Base-by-base conservation (phyloP, 2,329 filamentous ascomycete genomes). In the Penicillium sp. region DNA sequence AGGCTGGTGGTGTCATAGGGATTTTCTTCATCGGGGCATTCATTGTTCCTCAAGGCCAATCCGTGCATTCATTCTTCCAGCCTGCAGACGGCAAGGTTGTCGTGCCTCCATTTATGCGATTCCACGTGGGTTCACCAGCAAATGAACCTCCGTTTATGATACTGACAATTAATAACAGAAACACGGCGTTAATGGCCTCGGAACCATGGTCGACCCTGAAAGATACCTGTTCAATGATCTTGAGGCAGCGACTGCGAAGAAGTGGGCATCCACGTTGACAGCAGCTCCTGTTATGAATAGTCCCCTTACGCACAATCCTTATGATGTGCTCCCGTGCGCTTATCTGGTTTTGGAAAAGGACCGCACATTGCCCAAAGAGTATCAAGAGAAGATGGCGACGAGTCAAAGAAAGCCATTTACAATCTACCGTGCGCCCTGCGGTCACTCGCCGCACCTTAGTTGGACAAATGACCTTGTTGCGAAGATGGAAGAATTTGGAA, bases 391-490 rank as follows among this genome's bases (percentile, higher is more conserved):
- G 0, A 74, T 74, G 69, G 59, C 65, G 1, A 61, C 61, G 1
- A 37, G 60, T 3, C 70, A 72, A 31, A 52, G 26, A 8, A 40
- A 61, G 38, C 42, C 50, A 0, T 70, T 72, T 38, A 69, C 57
- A 0, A 40, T 69, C 2, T 72, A 70, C 50, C 47, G 40, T 19
- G 66, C 62, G 0, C 54, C 63, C 0, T 44, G 67, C 7, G 68
- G 69, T 4, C 71, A 73, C 49, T 73, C 67, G 4, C 69, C 69
- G 11, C 67, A 71, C 51, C 43, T 73, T 7, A 72, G 63, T 28
- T 72, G 69, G 70, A 72, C 65, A 4, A 51, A 61, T 8, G 66
- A 61, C 0, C 43, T 70, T 0, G 65, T 66, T 11, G 56, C 55
- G 12, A 67, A 53, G 4, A 52, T 67, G 1, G 50, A 63, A 38